Percentiles rank a stretch among this genome's conserved stretches.
phyloP scores from a whole-genome alignment of 2,329 filamentous ascomycete species.

The Colletotrichum gigasporum region DNA sequence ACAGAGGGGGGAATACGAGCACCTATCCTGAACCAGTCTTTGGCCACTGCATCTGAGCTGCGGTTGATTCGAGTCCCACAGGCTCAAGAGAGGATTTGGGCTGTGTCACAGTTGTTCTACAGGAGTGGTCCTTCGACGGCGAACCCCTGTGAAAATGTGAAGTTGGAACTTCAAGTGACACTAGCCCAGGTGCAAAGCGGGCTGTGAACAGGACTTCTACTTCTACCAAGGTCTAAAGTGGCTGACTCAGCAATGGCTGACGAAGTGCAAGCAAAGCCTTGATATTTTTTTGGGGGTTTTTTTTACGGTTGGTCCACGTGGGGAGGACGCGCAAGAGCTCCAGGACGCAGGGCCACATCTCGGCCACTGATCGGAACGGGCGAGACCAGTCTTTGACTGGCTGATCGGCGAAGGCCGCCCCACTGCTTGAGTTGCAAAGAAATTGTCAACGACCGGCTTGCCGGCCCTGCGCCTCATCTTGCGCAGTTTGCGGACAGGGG shows the following conservation, averaged over 20 bases:
- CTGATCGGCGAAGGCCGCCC: slow-evolving; percentile 6
- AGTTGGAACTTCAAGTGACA: not conserved
- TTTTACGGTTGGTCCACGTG: slow-evolving; percentile 1
- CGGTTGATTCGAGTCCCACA: not conserved
- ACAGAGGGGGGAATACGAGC: not conserved
- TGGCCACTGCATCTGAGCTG: not conserved
- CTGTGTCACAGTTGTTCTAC: not conserved
- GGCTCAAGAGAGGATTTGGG: not conserved
- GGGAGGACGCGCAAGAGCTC: slow-evolving; percentile 5
- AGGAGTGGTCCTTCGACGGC: not conserved
- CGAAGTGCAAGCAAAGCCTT: too few species aligned
- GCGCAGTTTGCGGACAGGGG: not conserved
- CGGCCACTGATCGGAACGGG: slow-evolving; percentile 12
- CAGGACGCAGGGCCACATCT: not conserved
- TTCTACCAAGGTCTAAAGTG: too few species aligned
- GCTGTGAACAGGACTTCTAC: too few species aligned
- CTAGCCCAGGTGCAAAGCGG: too few species aligned
- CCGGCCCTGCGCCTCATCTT: not conserved
- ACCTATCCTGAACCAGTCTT: not conserved
- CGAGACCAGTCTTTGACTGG: slow-evolving; percentile 12
- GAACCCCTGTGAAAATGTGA: not conserved
- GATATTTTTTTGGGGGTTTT: not conserved
- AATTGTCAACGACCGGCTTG: slow-evolving; percentile 5
- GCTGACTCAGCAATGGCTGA: not conserved
- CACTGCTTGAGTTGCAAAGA: slow-evolving; percentile 10